A percentile compares a stretch with the other conserved stretches of the same genome.
phyloP scores from a whole-genome alignment of 192 early-diverging fungal genomes.

The Linnemannia exigua region DNA sequence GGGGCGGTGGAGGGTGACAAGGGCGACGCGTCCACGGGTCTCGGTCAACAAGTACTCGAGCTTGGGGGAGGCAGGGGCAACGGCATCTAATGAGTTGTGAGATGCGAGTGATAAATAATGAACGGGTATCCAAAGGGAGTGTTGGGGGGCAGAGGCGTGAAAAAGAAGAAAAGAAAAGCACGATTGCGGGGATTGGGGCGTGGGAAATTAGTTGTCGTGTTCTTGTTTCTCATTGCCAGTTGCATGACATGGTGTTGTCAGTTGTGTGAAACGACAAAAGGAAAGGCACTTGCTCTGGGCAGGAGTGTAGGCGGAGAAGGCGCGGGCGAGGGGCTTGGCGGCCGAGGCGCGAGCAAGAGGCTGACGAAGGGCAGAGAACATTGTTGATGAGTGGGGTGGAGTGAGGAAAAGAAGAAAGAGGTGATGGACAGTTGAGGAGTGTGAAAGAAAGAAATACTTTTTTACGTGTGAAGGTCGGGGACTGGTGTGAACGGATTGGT shows the following conservation, averaged over 20 bases:
- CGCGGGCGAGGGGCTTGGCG: slow-evolving; percentile 41
- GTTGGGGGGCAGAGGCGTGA: background rate
- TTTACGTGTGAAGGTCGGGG: background rate
- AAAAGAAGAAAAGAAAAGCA: background rate
- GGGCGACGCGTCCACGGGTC: slow-evolving; percentile 84
- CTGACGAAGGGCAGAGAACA: slow-evolving; percentile 57
- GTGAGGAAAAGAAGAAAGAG: background rate
- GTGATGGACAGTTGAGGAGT: background rate
- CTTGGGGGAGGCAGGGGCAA: slow-evolving; percentile 42
- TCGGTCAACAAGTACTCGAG: slow-evolving; percentile 71
- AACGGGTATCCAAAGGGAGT: background rate
- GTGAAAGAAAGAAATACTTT: background rate
- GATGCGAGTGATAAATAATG: background rate
- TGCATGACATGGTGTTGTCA: background rate
- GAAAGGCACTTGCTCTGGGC: slow-evolving; percentile 41
- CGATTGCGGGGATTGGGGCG: slow-evolving; percentile 5
- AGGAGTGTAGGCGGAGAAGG: slow-evolving; percentile 47
- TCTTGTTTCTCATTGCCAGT: background rate
- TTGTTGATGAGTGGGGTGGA: slow-evolving; percentile 18
- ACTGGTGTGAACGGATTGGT: background rate
- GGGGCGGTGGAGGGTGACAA: slow-evolving; percentile 94
- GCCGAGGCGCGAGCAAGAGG: slow-evolving; percentile 54
- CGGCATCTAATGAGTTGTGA: slow-evolving; percentile 34
- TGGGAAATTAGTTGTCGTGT: slow-evolving; percentile 35
- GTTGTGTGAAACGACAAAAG: background rate